These are phyloP conservation scores for Flaveria brownii DNA, from an alignment of 129 eudicot genomes.

Conservation along the genomic window DNA sequence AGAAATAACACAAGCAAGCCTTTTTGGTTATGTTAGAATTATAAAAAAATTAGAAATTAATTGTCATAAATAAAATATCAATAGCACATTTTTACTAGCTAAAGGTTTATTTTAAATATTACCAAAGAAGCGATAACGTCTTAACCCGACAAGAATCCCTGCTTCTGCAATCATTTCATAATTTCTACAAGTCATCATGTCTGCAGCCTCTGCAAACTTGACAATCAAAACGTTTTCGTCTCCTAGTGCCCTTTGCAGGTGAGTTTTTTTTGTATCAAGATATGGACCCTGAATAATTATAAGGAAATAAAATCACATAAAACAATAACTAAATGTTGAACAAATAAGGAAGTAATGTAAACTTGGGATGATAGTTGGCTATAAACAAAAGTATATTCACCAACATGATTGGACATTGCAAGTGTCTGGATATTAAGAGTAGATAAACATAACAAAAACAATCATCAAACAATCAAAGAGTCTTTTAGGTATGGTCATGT, in stretches of 20 bases:
- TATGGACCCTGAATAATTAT: constrained; percentile 62
- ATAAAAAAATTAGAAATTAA: neutral
- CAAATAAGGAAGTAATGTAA: neutral
- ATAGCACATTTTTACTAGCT: constrained; percentile 9
- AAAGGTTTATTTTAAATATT: constrained; percentile 2
- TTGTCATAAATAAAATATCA: neutral
- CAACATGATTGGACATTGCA: neutral
- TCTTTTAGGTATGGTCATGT: neutral
- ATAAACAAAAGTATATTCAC: constrained; percentile 13
- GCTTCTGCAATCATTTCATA: constrained; percentile 38
- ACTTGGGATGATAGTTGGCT: neutral
- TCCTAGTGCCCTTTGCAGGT: constrained; percentile 62
- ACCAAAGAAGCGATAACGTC: constrained; percentile 71
- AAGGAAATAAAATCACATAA: constrained; percentile 7
- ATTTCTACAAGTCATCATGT: constrained; percentile 9
- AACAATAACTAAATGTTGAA: neutral
- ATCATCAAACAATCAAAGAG: neutral
- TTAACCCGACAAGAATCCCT: constrained; percentile 64
- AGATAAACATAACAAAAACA: neutral
- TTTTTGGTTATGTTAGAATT: constrained; percentile 5
- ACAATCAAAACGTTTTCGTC: constrained; percentile 74
- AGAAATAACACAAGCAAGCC: neutral
- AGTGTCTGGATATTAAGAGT: neutral
- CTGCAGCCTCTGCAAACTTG: constrained; percentile 42
- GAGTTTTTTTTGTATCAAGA: constrained; percentile 48